Evolutionary conservation across 2,329 filamentous ascomycete species (phyloP).

Genomic region (Alternaria panax): DNA sequence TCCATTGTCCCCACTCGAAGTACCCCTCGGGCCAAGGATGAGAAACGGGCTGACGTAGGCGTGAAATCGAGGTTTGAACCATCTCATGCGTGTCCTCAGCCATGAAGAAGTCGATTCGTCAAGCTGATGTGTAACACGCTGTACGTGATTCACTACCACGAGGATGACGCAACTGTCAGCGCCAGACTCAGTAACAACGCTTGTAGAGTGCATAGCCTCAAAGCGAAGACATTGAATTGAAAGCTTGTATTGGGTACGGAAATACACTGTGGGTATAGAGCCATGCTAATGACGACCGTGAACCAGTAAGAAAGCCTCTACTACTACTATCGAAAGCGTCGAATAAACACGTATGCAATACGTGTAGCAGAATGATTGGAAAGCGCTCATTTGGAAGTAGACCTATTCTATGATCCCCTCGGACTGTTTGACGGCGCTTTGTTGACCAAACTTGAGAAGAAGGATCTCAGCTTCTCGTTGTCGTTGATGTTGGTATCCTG

Average conservation of each 20-base stretch:
- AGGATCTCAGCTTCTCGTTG: slow-evolving; percentile 51
- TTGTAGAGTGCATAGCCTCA: neutral
- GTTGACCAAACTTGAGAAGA: slow-evolving; percentile 51
- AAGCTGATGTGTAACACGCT: neutral
- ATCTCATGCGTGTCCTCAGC: neutral
- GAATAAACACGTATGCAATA: slow-evolving; percentile 2
- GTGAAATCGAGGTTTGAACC: neutral
- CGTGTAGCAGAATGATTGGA: neutral
- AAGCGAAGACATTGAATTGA: neutral
- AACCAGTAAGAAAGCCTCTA: slow-evolving; percentile 9
- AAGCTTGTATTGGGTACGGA: slow-evolving; percentile 17
- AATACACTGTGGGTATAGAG: slow-evolving; percentile 34
- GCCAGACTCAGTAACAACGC: neutral
- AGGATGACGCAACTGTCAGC: neutral
- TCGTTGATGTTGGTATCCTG: slow-evolving; percentile 46
- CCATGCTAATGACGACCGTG: slow-evolving; percentile 24
- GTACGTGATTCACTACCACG: neutral
- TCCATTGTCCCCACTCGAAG: neutral
- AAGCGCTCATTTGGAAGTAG: neutral
- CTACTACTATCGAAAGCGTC: neutral
- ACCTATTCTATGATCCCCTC: slow-evolving; percentile 19
- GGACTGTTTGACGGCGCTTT: slow-evolving; percentile 40
- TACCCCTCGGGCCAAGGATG: neutral
- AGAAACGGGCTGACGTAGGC: neutral
- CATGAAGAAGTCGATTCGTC: neutral